Conservation (phyloP, 139 green algal genomes). For the Chlorella sorokiniana region DNA sequence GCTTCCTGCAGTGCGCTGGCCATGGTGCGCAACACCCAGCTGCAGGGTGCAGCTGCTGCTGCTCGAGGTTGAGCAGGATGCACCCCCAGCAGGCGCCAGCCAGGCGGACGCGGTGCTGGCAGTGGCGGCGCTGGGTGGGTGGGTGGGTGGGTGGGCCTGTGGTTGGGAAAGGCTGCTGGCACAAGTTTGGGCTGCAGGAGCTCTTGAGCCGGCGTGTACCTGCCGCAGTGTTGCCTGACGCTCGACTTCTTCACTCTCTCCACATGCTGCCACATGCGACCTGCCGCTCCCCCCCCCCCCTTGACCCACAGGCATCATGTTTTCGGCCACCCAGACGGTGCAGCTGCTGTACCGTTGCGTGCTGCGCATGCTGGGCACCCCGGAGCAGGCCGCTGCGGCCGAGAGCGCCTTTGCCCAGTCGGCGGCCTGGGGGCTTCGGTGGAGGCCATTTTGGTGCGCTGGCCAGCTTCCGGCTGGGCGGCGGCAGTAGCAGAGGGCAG, state of each 20-base stretch:
- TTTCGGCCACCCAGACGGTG: slow-evolving; percentile 25
- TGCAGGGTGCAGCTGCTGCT: slow-evolving; percentile 41
- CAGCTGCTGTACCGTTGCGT: slow-evolving; percentile 24
- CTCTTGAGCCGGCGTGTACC: no score
- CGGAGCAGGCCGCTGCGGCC: not conserved
- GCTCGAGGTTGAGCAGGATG: slow-evolving; percentile 30
- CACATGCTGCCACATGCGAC: not conserved
- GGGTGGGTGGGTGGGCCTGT: not conserved
- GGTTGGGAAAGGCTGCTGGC: not conserved
- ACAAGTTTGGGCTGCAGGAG: not conserved
- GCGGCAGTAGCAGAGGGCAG: no score
- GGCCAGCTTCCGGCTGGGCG: no score
- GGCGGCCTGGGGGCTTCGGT: slow-evolving; percentile 15
- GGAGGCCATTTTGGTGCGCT: slow-evolving; percentile 23
- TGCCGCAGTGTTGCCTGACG: no score
- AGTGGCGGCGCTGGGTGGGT: slow-evolving; percentile 26
- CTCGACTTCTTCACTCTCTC: not conserved
- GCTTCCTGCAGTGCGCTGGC: not conserved
- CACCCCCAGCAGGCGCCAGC: not conserved
- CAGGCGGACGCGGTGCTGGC: slow-evolving; percentile 33
- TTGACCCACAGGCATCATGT: slow-evolving; percentile 7
- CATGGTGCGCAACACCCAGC: slow-evolving; percentile 21
- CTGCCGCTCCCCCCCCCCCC: not conserved
- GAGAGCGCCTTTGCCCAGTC: slow-evolving; percentile 11
- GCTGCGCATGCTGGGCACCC: slow-evolving; percentile 21